Base-by-base conservation (phyloP, 2,329 filamentous ascomycete species). In the Colletotrichum godetiae region DNA sequence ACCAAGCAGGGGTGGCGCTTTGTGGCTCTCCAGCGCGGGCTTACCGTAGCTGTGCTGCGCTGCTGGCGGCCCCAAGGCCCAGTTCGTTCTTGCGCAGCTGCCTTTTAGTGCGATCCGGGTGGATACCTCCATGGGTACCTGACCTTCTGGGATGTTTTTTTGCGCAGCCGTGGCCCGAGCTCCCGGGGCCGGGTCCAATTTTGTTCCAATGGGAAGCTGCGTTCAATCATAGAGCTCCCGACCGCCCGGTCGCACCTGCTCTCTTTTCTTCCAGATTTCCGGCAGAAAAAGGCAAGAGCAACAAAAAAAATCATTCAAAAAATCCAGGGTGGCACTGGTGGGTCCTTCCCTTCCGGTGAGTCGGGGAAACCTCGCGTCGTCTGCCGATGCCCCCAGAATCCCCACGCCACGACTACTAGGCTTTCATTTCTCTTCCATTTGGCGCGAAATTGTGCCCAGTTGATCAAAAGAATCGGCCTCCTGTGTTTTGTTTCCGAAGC, bases 1-100 rank as follows among this genome's bases (percentile, higher is more conserved):
- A 63, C 68, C 72, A 59, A 68, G 59, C 72, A 72, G 72, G 68
- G 68, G 68, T 71, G 60, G 60, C 67, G 60, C 67, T 73, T 73
- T 73, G 71, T 70, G 31, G 64, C 69, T 71, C 57, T 61, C 46
- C 46, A 22, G 68, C 67, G 67, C 61, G 61, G 67, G 53, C 60
- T 64, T 31, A 29, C 27, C 27, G 27, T 29, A 37, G 42, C 61
- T 53, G 46, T 13, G 49, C 24, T 64, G 35, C 37, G 42, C 35
- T 46, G 55, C 27, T 46, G 61, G 52, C 35, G 53, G 33, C 52
- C 22, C 27, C 15, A n/a, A 15, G 13, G 13, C 37, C 13, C 13
- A 42, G 13, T 42, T 42, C 37, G 37, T 42, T 42, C 37, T 49
- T 22, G 42, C 42, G 42, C 42, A 31, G 42, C 49, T 64, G 49